Conservation (phyloP, 345 rosid genomes). For the Raphanus raphanistrum region DNA sequence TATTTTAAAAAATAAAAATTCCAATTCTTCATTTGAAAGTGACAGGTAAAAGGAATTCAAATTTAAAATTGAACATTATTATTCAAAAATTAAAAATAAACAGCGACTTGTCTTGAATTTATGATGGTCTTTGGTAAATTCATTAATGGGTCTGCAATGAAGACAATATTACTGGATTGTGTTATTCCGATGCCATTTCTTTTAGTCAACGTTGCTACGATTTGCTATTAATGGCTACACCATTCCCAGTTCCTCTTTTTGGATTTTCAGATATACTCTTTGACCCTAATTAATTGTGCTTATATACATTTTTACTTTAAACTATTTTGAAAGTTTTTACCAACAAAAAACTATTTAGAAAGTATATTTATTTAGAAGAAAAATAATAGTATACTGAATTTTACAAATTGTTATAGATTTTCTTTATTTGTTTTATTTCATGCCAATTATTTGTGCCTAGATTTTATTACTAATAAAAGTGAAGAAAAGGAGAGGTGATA, state of each 20-base stretch:
- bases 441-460: neutral
- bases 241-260: neutral
- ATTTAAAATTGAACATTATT: neutral
- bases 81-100: conserved; percentile 1
- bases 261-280: conserved; percentile 1
- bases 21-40: neutral
- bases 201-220: conserved; percentile 8
- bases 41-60: conserved; percentile 11
- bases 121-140: conserved; percentile 19
- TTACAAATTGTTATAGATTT: neutral
- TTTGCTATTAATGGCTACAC: conserved; percentile 16
- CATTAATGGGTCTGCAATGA: conserved; percentile 18
- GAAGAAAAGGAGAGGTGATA: conserved; percentile 18
- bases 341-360: too few species aligned
- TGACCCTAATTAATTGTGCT: neutral
- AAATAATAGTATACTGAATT: neutral
- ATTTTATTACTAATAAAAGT: neutral
- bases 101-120: conserved; percentile 3
- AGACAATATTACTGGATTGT: conserved; percentile 6
- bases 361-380: too few species aligned
- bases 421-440: neutral
- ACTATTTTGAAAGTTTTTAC: neutral
- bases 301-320: too few species aligned
- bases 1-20: neutral
- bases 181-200: neutral